phyloP scores from a whole-genome alignment of 768 basidiomycete species.

The Lactifluus volemus region DNA sequence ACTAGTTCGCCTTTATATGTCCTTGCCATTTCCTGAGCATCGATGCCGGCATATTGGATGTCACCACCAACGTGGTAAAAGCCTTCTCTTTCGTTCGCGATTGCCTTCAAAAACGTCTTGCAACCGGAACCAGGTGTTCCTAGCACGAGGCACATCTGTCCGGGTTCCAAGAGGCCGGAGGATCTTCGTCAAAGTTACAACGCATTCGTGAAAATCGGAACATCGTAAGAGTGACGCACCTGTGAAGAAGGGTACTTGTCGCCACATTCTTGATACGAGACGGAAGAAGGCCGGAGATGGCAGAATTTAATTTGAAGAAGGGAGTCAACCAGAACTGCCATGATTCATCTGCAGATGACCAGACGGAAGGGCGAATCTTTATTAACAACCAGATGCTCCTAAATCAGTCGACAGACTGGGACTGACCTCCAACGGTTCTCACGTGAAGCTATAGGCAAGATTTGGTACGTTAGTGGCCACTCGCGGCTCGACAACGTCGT shows the following conservation, averaged over 20 bases:
- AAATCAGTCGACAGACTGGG: conserved; percentile 19
- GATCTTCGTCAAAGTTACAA: conserved; percentile 66
- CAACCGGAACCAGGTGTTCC: conserved; percentile 58
- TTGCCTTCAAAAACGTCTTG: conserved; percentile 75
- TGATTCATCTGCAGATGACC: conserved; percentile 9
- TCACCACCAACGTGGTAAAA: conserved; percentile 60
- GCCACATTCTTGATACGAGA: neutral
- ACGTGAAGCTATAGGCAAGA: conserved; percentile 41
- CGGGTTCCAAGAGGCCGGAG: conserved; percentile 31
- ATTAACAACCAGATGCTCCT: neutral
- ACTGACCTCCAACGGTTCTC: conserved; percentile 49
- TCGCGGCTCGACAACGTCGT: neutral
- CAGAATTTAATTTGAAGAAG: neutral
- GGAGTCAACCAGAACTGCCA: conserved; percentile 20
- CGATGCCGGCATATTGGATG: conserved; percentile 76
- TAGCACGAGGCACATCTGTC: conserved; percentile 20
- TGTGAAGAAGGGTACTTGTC: conserved; percentile 15
- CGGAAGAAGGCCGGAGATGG: conserved; percentile 1
- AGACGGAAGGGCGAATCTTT: too few species aligned
- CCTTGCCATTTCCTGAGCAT: conserved; percentile 66
- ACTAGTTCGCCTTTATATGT: conserved; percentile 74
- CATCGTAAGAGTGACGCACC: neutral
- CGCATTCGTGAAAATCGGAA: neutral
- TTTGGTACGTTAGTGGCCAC: neutral
- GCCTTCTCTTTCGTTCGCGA: conserved; percentile 66